Evolutionary conservation across 352 stramenopile genomes (phyloP), one percentile per base, ranked within the genome.

Genomic region (Globisporangium polare): DNA sequence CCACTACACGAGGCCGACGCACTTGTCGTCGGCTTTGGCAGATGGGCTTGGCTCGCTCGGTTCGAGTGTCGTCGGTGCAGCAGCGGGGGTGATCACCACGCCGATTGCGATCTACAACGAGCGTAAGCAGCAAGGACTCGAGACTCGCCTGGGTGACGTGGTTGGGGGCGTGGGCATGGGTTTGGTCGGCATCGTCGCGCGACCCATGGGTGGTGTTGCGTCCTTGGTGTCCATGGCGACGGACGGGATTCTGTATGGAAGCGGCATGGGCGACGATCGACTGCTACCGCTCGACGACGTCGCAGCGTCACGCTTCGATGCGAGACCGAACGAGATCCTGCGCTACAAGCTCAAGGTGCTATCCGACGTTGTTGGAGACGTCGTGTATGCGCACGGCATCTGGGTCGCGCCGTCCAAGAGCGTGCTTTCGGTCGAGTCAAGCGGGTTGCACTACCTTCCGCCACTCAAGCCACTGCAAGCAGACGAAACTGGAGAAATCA

Each of bases 261-360:
- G 67, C 20, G 75, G 78, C 58, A 80, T 88, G 52, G 68, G 71
- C 27, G 70, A 72, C 26, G 73, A 73, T 41, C 53, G 71, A 10
- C 26, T 66, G 43, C 51, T 71, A 22, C 67, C 71, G 31, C 69
- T 78, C 35, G 70, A 86, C 12, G 61, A 60, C 1, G 54, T 56
- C 12, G 24, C 35, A 24, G 68, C 66, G 31, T 53, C 66, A 3
- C 66, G 61, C 0, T 87, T 91, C 53, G 69, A 83, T 49, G 77
- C 80, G 2, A 62, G 66, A 17, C 77, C 77, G 10, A 92, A 94
- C 55, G 83, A 90, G 33, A 53, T 89, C 10, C 67, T 91, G 24
- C 83, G 86, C 12, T 90, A 89, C 66, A 90, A 90, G 60, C 65
- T 94, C 51, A 89, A 93, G 62, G 78, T 91, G 9, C 45, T 93